Conservation (phyloP, 257 asterid species). For the Gardenia jasminoides region DNA sequence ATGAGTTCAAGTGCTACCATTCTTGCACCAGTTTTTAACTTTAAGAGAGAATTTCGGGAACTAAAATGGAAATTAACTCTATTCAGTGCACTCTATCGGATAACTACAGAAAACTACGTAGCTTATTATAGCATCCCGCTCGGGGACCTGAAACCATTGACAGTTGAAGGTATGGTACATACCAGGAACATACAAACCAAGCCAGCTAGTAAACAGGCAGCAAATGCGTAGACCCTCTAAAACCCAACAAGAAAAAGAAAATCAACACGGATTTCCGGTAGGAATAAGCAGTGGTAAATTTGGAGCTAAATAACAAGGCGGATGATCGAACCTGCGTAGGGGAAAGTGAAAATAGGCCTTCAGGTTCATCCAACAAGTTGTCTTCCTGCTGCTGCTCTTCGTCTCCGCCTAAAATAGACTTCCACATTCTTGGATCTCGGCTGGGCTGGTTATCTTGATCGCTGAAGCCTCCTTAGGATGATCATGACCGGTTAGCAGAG, state of each 20-base stretch:
- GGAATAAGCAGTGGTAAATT: background rate
- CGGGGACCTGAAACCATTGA: background rate
- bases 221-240: conserved; percentile 84
- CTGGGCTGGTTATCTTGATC: background rate
- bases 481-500: too few relatives aligned
- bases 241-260: conserved; percentile 1
- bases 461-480: background rate
- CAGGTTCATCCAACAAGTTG: conserved; percentile 58
- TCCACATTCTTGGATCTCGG: conserved; percentile 55
- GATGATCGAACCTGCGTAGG: conserved; percentile 58
- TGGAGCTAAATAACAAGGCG: background rate
- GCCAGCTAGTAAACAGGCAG: conserved; percentile 78
- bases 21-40: background rate
- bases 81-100: background rate
- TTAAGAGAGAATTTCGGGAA: background rate
- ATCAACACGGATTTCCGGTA: conserved; percentile 18
- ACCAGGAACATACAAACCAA: conserved; percentile 78
- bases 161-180: conserved; percentile 20
- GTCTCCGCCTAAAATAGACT: conserved; percentile 41
- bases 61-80: background rate
- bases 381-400: conserved; percentile 69
- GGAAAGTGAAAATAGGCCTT: conserved; percentile 73
- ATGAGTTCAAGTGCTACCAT: background rate
- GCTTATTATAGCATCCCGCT: background rate
- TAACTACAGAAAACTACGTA: background rate